Evolutionary conservation across 1,284 basidiomycete genomes (phyloP).

Genomic region (Cutaneotrichosporon sp.): DNA sequence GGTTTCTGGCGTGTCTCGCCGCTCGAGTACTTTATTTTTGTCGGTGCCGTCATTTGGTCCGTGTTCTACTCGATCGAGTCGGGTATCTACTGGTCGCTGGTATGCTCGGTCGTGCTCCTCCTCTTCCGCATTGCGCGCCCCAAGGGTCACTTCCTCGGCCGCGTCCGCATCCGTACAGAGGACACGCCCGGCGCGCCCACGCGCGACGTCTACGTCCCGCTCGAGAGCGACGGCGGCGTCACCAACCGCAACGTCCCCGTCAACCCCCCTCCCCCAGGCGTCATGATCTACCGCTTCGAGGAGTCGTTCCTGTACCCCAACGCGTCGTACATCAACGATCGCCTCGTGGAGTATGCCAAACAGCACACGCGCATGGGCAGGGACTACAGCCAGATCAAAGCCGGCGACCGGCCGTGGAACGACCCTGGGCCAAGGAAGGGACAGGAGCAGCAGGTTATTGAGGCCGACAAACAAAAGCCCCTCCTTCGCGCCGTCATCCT

Average conservation of each 20-base stretch:
- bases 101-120: constrained; percentile 73
- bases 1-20: constrained; percentile 92
- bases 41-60: constrained; percentile 74
- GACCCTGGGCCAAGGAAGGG: constrained; percentile 67
- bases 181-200: constrained; percentile 49
- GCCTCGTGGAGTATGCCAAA: constrained; percentile 77
- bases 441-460: constrained; percentile 55
- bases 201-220: constrained; percentile 68
- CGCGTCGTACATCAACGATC: constrained; percentile 68
- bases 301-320: constrained; percentile 95
- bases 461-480: constrained; percentile 61
- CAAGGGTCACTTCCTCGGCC: constrained; percentile 85
- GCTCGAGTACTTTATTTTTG: constrained; percentile 86
- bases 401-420: constrained; percentile 88
- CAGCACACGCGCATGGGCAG: constrained; percentile 67
- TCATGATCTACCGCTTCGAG: constrained; percentile 88
- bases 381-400: constrained; percentile 59
- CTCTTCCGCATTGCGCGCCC: constrained; percentile 87
- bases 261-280: constrained; percentile 72
- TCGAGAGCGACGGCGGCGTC: constrained; percentile 54
- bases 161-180: constrained; percentile 54
- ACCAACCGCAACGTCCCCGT: constrained; percentile 69
- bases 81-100: constrained; percentile 89
- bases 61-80: constrained; percentile 85
- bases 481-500: constrained; percentile 77